Base-by-base conservation (phyloP, 768 basidiomycete species). In the Crassisporium funariophilum region DNA sequence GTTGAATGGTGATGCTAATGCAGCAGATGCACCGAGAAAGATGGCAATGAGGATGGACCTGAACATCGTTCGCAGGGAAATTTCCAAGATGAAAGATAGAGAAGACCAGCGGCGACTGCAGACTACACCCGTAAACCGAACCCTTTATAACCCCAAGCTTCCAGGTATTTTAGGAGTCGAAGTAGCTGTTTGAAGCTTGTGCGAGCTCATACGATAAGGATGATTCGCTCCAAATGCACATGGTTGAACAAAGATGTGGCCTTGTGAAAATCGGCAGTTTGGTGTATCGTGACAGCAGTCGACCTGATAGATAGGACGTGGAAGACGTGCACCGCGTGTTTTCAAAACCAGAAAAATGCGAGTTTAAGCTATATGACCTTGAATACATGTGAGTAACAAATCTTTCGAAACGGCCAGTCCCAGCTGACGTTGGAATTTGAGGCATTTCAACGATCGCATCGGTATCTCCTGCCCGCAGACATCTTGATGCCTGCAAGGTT, bases 1-100 rank as follows among this genome's bases (percentile, higher is more conserved):
- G 41, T 63, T 62, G 46, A 63, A 56, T 8, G 68, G 64, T 11
- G 55, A 52, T 10, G 63, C 70, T 23, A 68, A 44, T 9, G 63
- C 62, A 11, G 52, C 45, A 35, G 61, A 52, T n/a, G 54, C 59
- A 31, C 60, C 54, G 35, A 71, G 55, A 22, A 72, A 44, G 33
- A 68, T 36, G 48, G 53, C 54, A 50, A 66, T 47, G 8, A 59
- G 42, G 34, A 59, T 43, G 29, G 59, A 56, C 46, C 56, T 47
- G 50, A 67, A 63, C 59, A 69, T 65, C 35, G 42, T 50, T 46
- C 15, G 24, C 11, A 42, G 19, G 38, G 37, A 6, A 13, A 27
- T 10, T 35, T 19, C n/a, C n/a, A n/a, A n/a, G n/a, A 25, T 20
- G 19, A 13, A 27, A 20, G 21, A 12, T 29, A 20, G 41, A 20